These are phyloP conservation scores for Castanea crenata DNA, from an alignment of 306 rosid genomes.

Conservation along the genomic window DNA sequence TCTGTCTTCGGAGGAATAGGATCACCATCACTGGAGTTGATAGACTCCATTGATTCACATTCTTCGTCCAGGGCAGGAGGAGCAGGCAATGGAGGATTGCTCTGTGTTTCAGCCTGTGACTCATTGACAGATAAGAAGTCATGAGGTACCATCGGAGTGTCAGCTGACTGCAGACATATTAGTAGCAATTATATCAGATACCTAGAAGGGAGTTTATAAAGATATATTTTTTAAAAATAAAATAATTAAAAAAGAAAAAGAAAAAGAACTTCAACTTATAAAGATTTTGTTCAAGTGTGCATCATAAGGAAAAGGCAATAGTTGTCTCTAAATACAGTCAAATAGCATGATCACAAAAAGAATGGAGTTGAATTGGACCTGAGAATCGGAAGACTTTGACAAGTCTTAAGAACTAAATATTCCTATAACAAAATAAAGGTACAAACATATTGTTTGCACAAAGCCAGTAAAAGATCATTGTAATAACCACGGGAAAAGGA, in stretches of 20 bases:
- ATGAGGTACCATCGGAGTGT: conserved; percentile 54
- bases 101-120: conserved; percentile 49
- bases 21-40: conserved; percentile 89
- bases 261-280: too few relatives aligned
- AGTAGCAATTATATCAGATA: conserved; percentile 12
- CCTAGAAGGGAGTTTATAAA: not conserved
- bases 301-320: conserved; percentile 7
- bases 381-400: not conserved
- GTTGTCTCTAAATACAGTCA: conserved; percentile 4
- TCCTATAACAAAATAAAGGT: not conserved
- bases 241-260: not conserved
- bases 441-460: not conserved
- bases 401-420: not conserved
- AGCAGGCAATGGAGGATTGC: conserved; percentile 66
- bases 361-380: not conserved
- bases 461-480: not conserved
- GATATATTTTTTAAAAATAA: too few relatives aligned
- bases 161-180: conserved; percentile 57
- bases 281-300: not conserved
- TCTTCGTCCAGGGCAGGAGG: conserved; percentile 85
- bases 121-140: conserved; percentile 61
- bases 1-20: conserved; percentile 48
- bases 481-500: not conserved
- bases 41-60: conserved; percentile 93
- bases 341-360: conserved; percentile 2